These are phyloP conservation scores for Penicilliopsis zonata DNA, from an alignment of 495 filamentous ascomycete genomes.

Conservation along the genomic window DNA sequence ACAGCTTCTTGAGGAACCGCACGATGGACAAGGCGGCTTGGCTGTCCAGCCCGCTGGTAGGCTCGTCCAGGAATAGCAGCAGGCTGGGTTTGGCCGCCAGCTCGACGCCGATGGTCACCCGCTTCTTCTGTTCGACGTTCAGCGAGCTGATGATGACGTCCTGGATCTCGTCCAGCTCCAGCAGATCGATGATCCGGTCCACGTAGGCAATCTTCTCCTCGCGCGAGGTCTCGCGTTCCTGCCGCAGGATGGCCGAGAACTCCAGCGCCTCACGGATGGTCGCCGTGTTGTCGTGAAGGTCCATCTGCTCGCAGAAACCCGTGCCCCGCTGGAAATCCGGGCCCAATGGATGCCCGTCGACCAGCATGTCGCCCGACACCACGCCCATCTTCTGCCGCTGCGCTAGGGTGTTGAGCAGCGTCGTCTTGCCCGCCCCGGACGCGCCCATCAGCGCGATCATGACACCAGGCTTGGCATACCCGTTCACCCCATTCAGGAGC, in stretches of 20 bases:
- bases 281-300: conserved; percentile 60
- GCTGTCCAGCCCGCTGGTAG: conserved; percentile 72
- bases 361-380: conserved; percentile 60
- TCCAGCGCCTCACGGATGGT: conserved; percentile 57
- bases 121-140: conserved; percentile 59
- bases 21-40: conserved; percentile 78
- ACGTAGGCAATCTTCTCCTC: conserved; percentile 50
- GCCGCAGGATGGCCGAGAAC: conserved; percentile 54
- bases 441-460: conserved; percentile 79
- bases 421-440: conserved; percentile 76
- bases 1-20: conserved; percentile 72
- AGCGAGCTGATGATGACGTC: conserved; percentile 42
- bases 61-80: conserved; percentile 74
- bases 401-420: conserved; percentile 60
- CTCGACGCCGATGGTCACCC: conserved; percentile 86
- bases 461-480: conserved; percentile 69
- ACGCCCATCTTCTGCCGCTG: conserved; percentile 67
- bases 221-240: conserved; percentile 35
- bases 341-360: conserved; percentile 59
- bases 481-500: conserved; percentile 59
- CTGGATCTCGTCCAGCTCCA: conserved; percentile 44
- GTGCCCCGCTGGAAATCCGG: conserved; percentile 68
- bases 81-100: conserved; percentile 76
- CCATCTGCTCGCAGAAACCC: conserved; percentile 81
- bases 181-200: conserved; percentile 45